These are phyloP conservation scores for Thalassiosira hispida DNA, from an alignment of 352 stramenopile species.

Conservation along the genomic window DNA sequence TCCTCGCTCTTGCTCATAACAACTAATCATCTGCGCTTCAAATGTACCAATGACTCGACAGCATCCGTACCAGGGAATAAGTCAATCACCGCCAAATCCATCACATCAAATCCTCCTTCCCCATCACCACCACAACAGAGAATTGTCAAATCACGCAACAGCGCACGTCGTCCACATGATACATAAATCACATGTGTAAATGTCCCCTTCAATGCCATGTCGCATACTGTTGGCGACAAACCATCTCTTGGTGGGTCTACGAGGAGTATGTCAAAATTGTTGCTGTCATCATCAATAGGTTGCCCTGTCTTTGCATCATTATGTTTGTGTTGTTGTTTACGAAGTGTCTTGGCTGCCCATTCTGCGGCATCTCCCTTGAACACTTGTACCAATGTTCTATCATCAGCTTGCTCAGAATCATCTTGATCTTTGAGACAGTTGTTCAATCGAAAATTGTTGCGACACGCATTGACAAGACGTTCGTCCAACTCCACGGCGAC, in stretches of 20 bases:
- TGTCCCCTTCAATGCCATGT: constrained; percentile 61
- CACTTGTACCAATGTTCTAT: constrained; percentile 48
- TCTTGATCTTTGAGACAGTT: constrained; percentile 32
- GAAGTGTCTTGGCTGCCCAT: constrained; percentile 55
- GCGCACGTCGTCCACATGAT: constrained; percentile 64
- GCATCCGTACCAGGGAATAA: constrained; percentile 76
- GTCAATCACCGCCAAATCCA: constrained; percentile 69
- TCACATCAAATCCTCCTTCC: constrained; percentile 57
- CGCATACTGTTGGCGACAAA: constrained; percentile 65
- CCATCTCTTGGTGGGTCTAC: constrained; percentile 74
- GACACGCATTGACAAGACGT: constrained; percentile 64
- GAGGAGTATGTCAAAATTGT: constrained; percentile 71
- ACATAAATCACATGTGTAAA: constrained; percentile 76
- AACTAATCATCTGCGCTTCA: constrained; percentile 48
- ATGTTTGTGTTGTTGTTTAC: constrained; percentile 16
- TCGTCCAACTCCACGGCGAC: constrained; percentile 73
- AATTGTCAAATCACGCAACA: constrained; percentile 68
- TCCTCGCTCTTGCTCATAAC: no score
- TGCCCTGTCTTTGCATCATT: neutral
- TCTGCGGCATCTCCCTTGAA: constrained; percentile 58
- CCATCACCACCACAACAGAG: constrained; percentile 32
- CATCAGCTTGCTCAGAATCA: neutral
- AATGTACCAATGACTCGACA: constrained; percentile 77
- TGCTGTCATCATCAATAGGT: constrained; percentile 1
- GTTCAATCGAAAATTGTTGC: constrained; percentile 66